phyloP scores from a whole-genome alignment of 2,329 filamentous ascomycete genomes.

The Alternaria arborescens region DNA sequence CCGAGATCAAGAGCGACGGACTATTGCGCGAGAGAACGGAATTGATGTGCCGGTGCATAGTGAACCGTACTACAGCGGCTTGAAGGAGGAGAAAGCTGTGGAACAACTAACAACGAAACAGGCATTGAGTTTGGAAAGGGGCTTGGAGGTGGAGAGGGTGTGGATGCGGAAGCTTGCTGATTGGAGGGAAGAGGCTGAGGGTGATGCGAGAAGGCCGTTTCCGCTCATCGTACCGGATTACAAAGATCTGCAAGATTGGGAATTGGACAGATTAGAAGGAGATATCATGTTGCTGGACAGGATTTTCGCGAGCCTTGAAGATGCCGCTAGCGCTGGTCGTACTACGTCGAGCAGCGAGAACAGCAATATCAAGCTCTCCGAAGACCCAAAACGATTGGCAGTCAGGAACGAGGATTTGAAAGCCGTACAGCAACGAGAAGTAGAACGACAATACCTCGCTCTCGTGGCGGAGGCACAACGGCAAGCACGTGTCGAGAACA shows the following conservation, averaged over 20 bases:
- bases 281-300: background rate
- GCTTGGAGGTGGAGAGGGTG: background rate
- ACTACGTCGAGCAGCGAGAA: fast-evolving
- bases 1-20: background rate
- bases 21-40: background rate
- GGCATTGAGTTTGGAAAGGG: background rate
- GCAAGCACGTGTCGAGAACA: background rate
- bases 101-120: background rate
- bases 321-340: background rate
- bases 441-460: background rate
- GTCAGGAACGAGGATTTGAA: background rate
- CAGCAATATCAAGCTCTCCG: background rate
- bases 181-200: background rate
- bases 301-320: background rate
- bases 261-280: background rate
- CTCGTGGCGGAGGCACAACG: background rate
- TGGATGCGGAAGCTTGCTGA: background rate
- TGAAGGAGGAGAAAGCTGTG: background rate
- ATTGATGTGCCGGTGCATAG: background rate
- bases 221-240: background rate
- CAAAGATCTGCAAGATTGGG: background rate
- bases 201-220: background rate
- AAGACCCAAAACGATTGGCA: background rate
- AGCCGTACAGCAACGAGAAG: background rate
- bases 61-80: background rate